A percentile compares a stretch with the other conserved stretches of the same genome.
Evolutionary conservation across 2,329 filamentous ascomycete genomes (phyloP).

Genomic region (Colletotrichum sp.): DNA sequence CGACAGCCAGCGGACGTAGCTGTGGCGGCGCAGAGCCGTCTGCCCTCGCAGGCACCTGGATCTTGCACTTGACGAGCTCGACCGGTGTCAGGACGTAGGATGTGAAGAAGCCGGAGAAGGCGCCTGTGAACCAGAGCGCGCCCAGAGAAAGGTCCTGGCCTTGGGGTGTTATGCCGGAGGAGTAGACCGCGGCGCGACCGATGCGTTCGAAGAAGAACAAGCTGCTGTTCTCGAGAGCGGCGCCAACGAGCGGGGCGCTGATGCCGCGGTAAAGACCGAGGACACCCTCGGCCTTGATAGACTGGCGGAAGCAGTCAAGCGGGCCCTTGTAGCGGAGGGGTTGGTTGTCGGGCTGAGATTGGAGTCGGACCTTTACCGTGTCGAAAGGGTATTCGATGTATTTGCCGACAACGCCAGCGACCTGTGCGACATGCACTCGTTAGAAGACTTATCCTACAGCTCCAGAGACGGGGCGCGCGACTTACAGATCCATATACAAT

Average conservation of each 20-base stretch:
- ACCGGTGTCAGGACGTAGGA: conserved; percentile 92
- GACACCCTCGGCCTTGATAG: conserved; percentile 79
- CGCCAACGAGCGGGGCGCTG: conserved; percentile 86
- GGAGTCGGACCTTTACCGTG: conserved; percentile 95
- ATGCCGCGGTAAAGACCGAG: conserved; percentile 89
- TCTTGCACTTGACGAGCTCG: conserved; percentile 97
- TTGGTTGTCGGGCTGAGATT: conserved; percentile 88
- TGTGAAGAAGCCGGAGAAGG: conserved; percentile 85
- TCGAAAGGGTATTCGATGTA: conserved; percentile 99
- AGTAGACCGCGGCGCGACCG: conserved; percentile 70
- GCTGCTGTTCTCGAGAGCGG: conserved; percentile 89
- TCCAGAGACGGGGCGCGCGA: conserved; percentile 18
- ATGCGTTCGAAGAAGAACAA: conserved; percentile 91
- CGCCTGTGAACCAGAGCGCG: conserved; percentile 80
- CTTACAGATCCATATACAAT: conserved; percentile 85
- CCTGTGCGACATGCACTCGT: conserved; percentile 46
- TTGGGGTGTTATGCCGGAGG: conserved; percentile 50
- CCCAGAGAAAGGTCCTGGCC: conserved; percentile 73
- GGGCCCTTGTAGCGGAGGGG: conserved; percentile 86
- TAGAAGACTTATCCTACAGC: background rate
- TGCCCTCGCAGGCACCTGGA: conserved; percentile 73
- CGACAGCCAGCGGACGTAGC: conserved; percentile 72
- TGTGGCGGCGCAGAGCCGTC: conserved; percentile 49
- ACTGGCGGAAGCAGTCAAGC: conserved; percentile 91
- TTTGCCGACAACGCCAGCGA: conserved; percentile 88